phyloP scores from a whole-genome alignment of 352 stramenopile species.

The Pseudoperonospora humuli region DNA sequence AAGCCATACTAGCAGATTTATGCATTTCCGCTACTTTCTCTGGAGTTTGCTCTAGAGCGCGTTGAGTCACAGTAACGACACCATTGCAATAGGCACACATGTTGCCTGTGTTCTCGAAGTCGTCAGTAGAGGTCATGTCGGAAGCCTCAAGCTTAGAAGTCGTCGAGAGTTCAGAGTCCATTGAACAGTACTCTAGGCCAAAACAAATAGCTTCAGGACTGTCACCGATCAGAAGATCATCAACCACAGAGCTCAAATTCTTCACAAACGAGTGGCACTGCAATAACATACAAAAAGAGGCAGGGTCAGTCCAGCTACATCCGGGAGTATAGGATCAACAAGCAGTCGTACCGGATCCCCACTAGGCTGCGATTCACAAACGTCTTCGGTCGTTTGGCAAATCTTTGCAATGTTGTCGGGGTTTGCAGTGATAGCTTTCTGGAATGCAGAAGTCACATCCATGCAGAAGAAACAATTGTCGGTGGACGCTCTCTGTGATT shows the following conservation, averaged over 20 bases:
- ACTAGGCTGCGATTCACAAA: constrained; percentile 49
- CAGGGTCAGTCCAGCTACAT: constrained; percentile 3
- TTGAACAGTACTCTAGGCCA: constrained; percentile 55
- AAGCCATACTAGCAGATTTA: constrained; percentile 56
- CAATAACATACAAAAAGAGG: constrained; percentile 9
- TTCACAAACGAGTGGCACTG: constrained; percentile 59
- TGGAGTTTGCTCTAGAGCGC: constrained; percentile 43
- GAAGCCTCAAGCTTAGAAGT: constrained; percentile 8
- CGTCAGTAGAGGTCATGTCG: constrained; percentile 9
- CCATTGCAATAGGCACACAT: constrained; percentile 59
- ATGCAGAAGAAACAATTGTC: constrained; percentile 66
- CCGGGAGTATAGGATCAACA: neutral
- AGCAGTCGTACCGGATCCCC: constrained; percentile 43
- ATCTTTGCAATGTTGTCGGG: constrained; percentile 46
- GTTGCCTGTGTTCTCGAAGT: constrained; percentile 16
- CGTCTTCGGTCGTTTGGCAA: constrained; percentile 47
- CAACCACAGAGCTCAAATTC: constrained; percentile 51
- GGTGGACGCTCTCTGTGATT: constrained; percentile 27
- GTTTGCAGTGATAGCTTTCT: constrained; percentile 48
- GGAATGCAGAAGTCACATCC: constrained; percentile 45
- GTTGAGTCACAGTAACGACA: constrained; percentile 54
- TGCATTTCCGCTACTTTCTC: constrained; percentile 55
- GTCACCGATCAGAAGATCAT: constrained; percentile 59
- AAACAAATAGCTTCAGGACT: constrained; percentile 49
- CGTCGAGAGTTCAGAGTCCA: constrained; percentile 13